Evolutionary conservation across 2,329 filamentous ascomycete species (phyloP).

Genomic region (Penicillium corylophilum): DNA sequence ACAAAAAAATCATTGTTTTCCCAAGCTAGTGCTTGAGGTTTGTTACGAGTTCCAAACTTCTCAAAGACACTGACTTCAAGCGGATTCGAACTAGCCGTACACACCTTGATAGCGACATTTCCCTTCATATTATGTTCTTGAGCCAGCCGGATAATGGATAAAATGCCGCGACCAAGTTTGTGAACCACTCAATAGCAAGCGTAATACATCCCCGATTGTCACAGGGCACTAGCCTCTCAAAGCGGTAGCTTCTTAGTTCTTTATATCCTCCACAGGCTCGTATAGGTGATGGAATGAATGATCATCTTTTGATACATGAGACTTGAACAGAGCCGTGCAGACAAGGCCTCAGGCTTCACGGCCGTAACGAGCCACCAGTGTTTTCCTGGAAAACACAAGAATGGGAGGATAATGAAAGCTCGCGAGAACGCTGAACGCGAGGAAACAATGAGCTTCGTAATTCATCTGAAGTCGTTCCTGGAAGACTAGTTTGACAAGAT

Average conservation of each 20-base stretch:
- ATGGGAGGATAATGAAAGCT: neutral
- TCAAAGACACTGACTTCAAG: constrained; percentile 14
- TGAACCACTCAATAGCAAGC: constrained; percentile 40
- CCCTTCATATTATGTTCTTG: constrained; percentile 20
- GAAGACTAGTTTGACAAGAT: no score
- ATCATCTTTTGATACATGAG: neutral
- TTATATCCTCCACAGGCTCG: constrained; percentile 19
- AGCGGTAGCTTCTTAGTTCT: constrained; percentile 25
- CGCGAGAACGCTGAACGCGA: no score
- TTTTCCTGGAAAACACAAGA: neutral
- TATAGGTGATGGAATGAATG: neutral
- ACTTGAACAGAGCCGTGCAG: neutral
- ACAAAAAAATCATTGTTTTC: constrained; percentile 12
- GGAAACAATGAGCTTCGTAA: no score
- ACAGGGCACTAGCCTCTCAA: constrained; percentile 31
- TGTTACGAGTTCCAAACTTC: neutral
- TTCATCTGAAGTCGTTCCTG: no score
- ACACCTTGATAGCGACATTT: constrained; percentile 31
- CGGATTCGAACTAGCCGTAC: constrained; percentile 21
- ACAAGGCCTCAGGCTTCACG: neutral
- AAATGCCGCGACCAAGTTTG: constrained; percentile 43
- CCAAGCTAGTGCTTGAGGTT: neutral
- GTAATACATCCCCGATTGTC: constrained; percentile 29
- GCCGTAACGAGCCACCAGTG: no score
- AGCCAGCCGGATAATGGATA: constrained; percentile 35